Evolutionary conservation across 192 early-diverging fungal species (phyloP), one percentile per base, ranked within the genome.

Genomic region (Globomyces pollinis-pini): DNA sequence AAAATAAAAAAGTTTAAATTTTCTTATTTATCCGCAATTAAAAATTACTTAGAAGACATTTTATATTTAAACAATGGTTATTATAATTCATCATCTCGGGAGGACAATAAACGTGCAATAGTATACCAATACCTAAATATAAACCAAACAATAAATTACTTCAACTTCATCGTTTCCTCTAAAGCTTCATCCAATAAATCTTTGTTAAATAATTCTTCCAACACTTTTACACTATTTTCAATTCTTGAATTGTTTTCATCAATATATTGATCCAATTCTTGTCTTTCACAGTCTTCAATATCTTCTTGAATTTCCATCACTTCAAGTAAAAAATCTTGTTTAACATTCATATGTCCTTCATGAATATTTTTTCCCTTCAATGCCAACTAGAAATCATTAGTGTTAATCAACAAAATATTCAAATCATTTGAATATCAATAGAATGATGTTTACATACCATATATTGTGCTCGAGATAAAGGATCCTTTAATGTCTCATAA

Each of bases 381-480:
- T 6, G 41, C n/a, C n/a, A n/a, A n/a, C n/a, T n/a, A n/a, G n/a
- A n/a, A n/a, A n/a, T n/a, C n/a, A n/a, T n/a, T n/a, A n/a, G n/a
- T n/a, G n/a, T n/a, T n/a, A n/a, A n/a, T n/a, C n/a, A n/a, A n/a
- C n/a, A n/a, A n/a, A n/a, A n/a, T n/a, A n/a, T n/a, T n/a, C n/a
- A n/a, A n/a, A n/a, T n/a, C n/a, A n/a, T n/a, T n/a, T n/a, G n/a
- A n/a, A n/a, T n/a, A n/a, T n/a, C n/a, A n/a, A n/a, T n/a, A n/a
- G n/a, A n/a, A n/a, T n/a, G n/a, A n/a, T n/a, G n/a, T n/a, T n/a
- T n/a, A n/a, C 20, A 32, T 12, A 52, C 18, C 21, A 52, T 24
- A 18, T 52, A 52, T 15, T 52, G 50, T 2, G 50, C 11, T 52
- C 50, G n/a, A 32, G 50, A 52, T 18, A 52, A 24, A 6, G 50